Base-by-base conservation (phyloP, 176 grass and related monocot species). In the Cenchrus fungigraminus region DNA sequence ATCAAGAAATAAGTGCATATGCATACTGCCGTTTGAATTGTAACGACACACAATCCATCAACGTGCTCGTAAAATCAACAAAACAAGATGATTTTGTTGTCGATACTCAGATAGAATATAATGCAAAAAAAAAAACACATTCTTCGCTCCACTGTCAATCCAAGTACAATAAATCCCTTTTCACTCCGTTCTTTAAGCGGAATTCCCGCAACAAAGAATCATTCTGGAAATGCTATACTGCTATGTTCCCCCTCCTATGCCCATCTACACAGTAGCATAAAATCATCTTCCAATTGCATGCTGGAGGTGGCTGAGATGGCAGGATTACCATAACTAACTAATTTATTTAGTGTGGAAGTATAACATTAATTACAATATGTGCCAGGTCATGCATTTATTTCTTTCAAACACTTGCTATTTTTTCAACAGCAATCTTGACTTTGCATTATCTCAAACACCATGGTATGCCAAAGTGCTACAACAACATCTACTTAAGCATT, bases 1-100 rank as follows among this genome's bases (percentile, higher is more conserved):
- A 84, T 84, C 37, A 85, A 72, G 47, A 83, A 73, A 84, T 78
- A 85, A 52, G 70, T 54, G 74, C 4, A 37, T 68, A 86, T 74
- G n/a, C 61, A 85, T n/a, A 52, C 65, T 67, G 12, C 3, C 6
- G 52, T 71, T 65, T 67, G 0, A 60, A 73, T 47, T 53, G 11
- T 62, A 78, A 43, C 1, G 1, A 31, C 20, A 74, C 59, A 63
- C 13, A 70, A 87, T 56, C 25, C 56, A 65, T 50, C 10, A 56
- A 25, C 47, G n/a, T 68, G 58, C 4, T 80, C 14, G 3, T 37
- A 73, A 68, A 50, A 81, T 60, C 37, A 68, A 63, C 19, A 73
- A 65, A 83, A 63, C 28, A 68, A 70, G 17, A 19, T 71, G 22
- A 9, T 76, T 50, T 83, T 43, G 53, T 34, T 11, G 2, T 52